Evolutionary conservation across 352 stramenopile species (phyloP).

Genomic region (Thraustochytrium striatum): DNA sequence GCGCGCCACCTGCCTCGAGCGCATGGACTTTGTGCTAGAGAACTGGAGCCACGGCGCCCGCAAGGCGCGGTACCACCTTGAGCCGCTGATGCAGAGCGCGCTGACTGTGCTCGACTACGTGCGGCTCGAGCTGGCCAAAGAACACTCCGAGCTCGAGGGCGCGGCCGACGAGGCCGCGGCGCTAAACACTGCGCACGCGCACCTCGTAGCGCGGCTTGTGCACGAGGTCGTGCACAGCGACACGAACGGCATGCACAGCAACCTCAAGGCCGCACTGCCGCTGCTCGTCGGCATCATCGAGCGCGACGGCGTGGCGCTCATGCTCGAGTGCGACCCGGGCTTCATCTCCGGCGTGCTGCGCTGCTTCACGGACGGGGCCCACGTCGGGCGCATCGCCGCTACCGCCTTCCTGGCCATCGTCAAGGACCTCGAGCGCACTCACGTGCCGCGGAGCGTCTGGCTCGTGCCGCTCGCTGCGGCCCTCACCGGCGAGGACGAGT

Average conservation of each 20-base stretch:
- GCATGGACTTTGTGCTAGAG: conserved; percentile 31
- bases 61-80: conserved; percentile 39
- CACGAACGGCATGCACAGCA: neutral
- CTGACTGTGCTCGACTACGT: conserved; percentile 25
- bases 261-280: conserved; percentile 6
- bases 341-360: conserved; percentile 1
- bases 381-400: neutral
- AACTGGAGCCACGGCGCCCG: conserved; percentile 38
- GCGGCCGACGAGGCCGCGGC: neutral
- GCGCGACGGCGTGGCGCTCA: neutral
- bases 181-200: neutral
- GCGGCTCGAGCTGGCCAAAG: neutral
- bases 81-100: conserved; percentile 5
- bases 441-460: neutral
- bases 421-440: neutral
- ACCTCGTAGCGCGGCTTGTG: neutral
- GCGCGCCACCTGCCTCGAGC: neutral
- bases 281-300: conserved; percentile 1
- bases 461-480: conserved; percentile 1
- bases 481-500: neutral
- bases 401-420: conserved; percentile 3
- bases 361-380: conserved; percentile 27
- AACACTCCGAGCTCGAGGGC: neutral
- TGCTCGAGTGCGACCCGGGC: neutral
- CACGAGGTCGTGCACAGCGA: conserved; percentile 14